phyloP scores from a whole-genome alignment of 352 stramenopile genomes.

The Blastocystis sp. region DNA sequence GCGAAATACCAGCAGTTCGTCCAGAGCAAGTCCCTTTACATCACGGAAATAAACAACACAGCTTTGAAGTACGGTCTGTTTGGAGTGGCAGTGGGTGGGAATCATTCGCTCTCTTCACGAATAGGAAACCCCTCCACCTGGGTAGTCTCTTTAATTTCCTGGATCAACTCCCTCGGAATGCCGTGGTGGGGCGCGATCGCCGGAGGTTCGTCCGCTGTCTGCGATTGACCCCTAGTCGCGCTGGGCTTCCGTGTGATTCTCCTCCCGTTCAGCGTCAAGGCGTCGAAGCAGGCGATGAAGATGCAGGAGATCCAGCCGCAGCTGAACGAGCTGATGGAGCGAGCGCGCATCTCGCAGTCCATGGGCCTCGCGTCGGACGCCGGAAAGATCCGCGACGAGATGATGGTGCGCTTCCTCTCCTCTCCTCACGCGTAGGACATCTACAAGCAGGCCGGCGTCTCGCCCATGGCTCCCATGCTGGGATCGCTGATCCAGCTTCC shows the following conservation, averaged over 20 bases:
- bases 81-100: slow-evolving; percentile 29
- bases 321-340: slow-evolving; percentile 69
- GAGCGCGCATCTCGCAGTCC: slow-evolving; percentile 41
- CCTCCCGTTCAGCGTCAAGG: slow-evolving; percentile 58
- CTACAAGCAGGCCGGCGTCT: slow-evolving; percentile 61
- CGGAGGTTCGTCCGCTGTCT: not conserved
- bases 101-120: not conserved
- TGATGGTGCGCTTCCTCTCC: slow-evolving; percentile 10
- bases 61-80: slow-evolving; percentile 72
- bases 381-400: slow-evolving; percentile 35
- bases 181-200: slow-evolving; percentile 65
- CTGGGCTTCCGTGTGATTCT: slow-evolving; percentile 57
- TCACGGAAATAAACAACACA: slow-evolving; percentile 37
- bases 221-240: slow-evolving; percentile 25
- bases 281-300: slow-evolving; percentile 16
- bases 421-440: not conserved
- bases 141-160: slow-evolving; percentile 58
- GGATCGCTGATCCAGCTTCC: slow-evolving; percentile 62
- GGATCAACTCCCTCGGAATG: slow-evolving; percentile 57
- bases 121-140: slow-evolving; percentile 40
- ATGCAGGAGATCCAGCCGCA: slow-evolving; percentile 68
- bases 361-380: slow-evolving; percentile 59
- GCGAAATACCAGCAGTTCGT: not conserved
- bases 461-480: slow-evolving; percentile 37
- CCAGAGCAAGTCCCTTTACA: slow-evolving; percentile 18